Base-by-base conservation (phyloP, 129 eudicot genomes). In the Calendula officinalis region DNA sequence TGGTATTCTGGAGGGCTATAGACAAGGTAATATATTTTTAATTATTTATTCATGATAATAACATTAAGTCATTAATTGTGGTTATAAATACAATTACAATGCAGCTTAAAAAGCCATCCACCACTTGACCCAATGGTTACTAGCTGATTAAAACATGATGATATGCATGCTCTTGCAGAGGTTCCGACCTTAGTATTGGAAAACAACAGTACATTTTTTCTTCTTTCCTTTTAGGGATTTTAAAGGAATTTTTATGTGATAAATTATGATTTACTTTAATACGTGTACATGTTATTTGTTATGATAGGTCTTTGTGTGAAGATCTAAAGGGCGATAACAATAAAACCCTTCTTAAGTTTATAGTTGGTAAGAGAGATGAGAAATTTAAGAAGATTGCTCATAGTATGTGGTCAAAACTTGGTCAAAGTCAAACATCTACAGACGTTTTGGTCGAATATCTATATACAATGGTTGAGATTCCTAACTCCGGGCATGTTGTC, bases 51-150 rank as follows among this genome's bases (percentile, higher is more conserved):
- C n/a, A n/a, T 58, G 13, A 66, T n/a, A 49, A 10, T 61, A 33
- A 49, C 32, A n/a, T n/a, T n/a, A n/a, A n/a, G n/a, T n/a, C n/a
- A n/a, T n/a, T n/a, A n/a, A n/a, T n/a, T n/a, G n/a, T n/a, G n/a
- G n/a, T n/a, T 30, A 49, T 67, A n/a, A 52, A 17, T 33, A 3
- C 33, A 58, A 60, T 35, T 34, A 54, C 71, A 34, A 5, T 68
- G 79, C 86, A 92, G 98, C 83, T 88, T 92, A 68, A 85, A 79
- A 78, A 79, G 27, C 64, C 98, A 88, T 76, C 98, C 96, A 8
- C 80, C 74, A 17, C 85, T 83, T 72, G 58, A 70, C 35, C 71
- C 65, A 17, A 75, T 83, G 39, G 77, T 79, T 68, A 43, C 82
- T 36, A 74, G 69, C 43, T 95, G 98, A 39, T 69, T 59, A 69